Evolutionary conservation across 2,329 filamentous ascomycete genomes (phyloP), one percentile per base, ranked within the genome.

Genomic region (Cladobotryum mycophilum): DNA sequence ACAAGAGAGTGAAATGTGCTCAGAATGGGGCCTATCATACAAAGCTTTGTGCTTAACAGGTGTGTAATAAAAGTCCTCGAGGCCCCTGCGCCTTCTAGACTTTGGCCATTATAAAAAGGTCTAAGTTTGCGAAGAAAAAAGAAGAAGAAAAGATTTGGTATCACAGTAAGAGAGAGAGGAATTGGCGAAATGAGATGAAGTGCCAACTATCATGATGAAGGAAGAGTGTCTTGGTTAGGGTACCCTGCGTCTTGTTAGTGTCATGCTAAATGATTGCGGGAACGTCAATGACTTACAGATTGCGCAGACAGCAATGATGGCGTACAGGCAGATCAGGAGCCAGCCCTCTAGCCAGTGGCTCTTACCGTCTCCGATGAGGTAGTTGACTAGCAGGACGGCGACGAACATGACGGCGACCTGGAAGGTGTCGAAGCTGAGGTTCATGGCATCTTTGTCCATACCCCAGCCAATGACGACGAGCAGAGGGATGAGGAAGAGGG

Each of bases 381-480:
- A 95, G 64, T 95, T 95, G 52, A 91, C 87, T 34, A 95, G 76
- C 40, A 95, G 80, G 0, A 89, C 88, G 2, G 88, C 84, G 12
- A 93, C 87, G 59, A 95, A 95, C 38, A 95, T 72, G 38, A 87
- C 85, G 18, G 90, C 86, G 13, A 96, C 84, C 70, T 96, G 89
- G 74, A 96, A 96, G 1, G 84, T 84, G 63, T 95, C 89, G 64
- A 96, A 93, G 65, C 85, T 85, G 5, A 95, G 78, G 17, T 84
- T 88, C 88, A 92, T 92, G 1, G 82, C 76, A 54, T 85, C 82
- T 55, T 79, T 67, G 36, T 72, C 79, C 77, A 90, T 82, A 55
- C 82, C 83, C 88, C 88, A 92, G 49, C 87, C 87, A 35, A 91
- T 80, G 36, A 91, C 78, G 51, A 90, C 85, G 33, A 90, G 78